These are phyloP conservation scores for Aspergillus funiculosus DNA, from an alignment of 495 filamentous ascomycete species.

Conservation along the genomic window DNA sequence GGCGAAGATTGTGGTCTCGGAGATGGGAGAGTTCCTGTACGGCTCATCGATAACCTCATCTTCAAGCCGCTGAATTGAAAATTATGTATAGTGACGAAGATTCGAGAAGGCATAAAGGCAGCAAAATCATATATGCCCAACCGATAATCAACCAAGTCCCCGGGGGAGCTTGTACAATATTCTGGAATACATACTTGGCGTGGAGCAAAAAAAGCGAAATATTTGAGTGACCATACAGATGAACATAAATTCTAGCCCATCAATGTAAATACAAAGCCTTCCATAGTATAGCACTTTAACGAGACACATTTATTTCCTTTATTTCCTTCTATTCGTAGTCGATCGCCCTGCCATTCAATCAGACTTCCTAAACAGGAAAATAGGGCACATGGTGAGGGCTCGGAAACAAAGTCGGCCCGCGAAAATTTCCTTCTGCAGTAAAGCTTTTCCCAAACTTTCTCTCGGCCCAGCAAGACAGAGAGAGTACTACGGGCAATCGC, in stretches of 20 bases:
- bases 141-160: background rate
- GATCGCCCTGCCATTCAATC: background rate
- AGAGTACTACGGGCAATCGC: conserved; percentile 10
- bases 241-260: too few relatives aligned
- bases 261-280: too few relatives aligned
- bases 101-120: background rate
- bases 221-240: too few relatives aligned
- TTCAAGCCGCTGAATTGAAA: conserved; percentile 44
- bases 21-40: conserved; percentile 64
- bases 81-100: too few relatives aligned
- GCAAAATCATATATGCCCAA: background rate
- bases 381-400: conserved; percentile 33
- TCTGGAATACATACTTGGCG: too few relatives aligned
- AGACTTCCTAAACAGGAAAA: conserved; percentile 27
- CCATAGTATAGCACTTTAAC: too few relatives aligned
- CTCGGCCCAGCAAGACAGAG: conserved; percentile 27
- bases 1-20: conserved; percentile 68
- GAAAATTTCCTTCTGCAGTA: conserved; percentile 29
- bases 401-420: conserved; percentile 26
- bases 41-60: conserved; percentile 93
- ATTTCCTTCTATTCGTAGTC: too few relatives aligned
- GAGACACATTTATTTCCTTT: too few relatives aligned
- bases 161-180: conserved; percentile 9
- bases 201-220: too few relatives aligned
- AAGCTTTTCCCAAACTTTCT: conserved; percentile 8